Evolutionary conservation across 495 filamentous ascomycete genomes (phyloP), one percentile per base, ranked within the genome.

Genomic region (Cladorrhinum samala): DNA sequence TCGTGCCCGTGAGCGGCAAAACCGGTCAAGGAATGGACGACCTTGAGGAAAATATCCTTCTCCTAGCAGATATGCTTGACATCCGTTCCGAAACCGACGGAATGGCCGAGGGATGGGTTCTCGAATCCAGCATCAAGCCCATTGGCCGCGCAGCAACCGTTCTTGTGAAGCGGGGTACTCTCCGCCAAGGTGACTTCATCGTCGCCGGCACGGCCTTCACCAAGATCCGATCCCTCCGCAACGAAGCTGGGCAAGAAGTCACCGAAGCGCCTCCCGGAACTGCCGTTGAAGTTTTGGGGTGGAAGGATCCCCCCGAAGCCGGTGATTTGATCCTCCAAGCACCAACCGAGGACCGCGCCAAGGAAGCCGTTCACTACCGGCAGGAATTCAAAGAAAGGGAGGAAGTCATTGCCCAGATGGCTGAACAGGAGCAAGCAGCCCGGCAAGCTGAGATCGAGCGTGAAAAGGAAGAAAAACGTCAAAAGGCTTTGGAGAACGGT

Each of bases 21-120:
- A 96, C 92, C 1, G 94, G 94, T 18, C 77, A 86, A 62, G 94
- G 94, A 50, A 95, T 99, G 84, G 69, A 82, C 4, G 89, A 94
- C 47, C 76, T 99, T 16, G 94, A 96, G 71, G 94, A 97, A 68
- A 88, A 89, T 21, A 86, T 87, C 23, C 70, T 93, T 17, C 82
- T 86, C 0, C 80, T 92, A 2, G 85, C 88, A 1, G 94, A 99
- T 63, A 82, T 96, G 59, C 77, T 96, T 2, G 93, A 99, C 58
- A 84, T 91, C 57, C 84, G 93, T 46, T 88, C 91, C 39, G 88
- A 95, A 64, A 66, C 67, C 2, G 76, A 84, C 41, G 88, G 91
- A 17, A 80, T 77, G 54, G 88, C 82, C 8, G 94, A 99, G 70
- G 94, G 94, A 9, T 96, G 91, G 90, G 79, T 97, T 0, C 77